Evolutionary conservation across 805 yeast species (phyloP).

Genomic region (Ogataea ganodermae): DNA sequence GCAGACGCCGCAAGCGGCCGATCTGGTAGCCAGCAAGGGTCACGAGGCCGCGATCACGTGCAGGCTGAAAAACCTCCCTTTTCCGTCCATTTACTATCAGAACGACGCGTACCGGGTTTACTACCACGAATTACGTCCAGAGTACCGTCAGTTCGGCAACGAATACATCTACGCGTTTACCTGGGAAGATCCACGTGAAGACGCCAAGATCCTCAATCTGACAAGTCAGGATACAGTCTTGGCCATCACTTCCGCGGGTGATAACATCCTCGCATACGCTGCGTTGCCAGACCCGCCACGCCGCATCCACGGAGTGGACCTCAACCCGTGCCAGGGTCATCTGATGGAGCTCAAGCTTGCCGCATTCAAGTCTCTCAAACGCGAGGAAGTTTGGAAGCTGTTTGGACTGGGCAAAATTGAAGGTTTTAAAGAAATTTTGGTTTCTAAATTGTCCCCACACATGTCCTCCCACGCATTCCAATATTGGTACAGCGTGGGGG

Average conservation of each 20-base stretch:
- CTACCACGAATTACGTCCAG: constrained; percentile 69
- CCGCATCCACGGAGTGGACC: constrained; percentile 80
- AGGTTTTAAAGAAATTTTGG: constrained; percentile 51
- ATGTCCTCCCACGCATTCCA: constrained; percentile 80
- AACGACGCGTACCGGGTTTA: constrained; percentile 76
- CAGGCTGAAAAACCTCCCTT: constrained; percentile 65
- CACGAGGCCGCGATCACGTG: constrained; percentile 74
- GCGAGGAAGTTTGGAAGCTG: constrained; percentile 67
- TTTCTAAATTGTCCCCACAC: constrained; percentile 62
- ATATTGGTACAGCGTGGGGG: constrained; percentile 72
- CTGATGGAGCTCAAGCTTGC: constrained; percentile 78
- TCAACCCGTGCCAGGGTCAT: constrained; percentile 83
- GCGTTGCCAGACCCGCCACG: constrained; percentile 70
- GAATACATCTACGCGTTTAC: constrained; percentile 87
- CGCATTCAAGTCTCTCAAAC: constrained; percentile 55
- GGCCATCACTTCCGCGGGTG: constrained; percentile 88
- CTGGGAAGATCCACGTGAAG: constrained; percentile 90
- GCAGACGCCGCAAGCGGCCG: constrained; percentile 17
- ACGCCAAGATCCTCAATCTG: constrained; percentile 63
- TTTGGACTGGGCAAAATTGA: constrained; percentile 74
- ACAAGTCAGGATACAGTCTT: constrained; percentile 67
- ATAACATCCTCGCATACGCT: constrained; percentile 75
- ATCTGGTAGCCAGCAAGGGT: constrained; percentile 59
- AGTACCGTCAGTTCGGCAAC: constrained; percentile 69
- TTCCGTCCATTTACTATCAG: constrained; percentile 80